Conservation (phyloP, 768 basidiomycete genomes). For the Amanita molliuscula region DNA sequence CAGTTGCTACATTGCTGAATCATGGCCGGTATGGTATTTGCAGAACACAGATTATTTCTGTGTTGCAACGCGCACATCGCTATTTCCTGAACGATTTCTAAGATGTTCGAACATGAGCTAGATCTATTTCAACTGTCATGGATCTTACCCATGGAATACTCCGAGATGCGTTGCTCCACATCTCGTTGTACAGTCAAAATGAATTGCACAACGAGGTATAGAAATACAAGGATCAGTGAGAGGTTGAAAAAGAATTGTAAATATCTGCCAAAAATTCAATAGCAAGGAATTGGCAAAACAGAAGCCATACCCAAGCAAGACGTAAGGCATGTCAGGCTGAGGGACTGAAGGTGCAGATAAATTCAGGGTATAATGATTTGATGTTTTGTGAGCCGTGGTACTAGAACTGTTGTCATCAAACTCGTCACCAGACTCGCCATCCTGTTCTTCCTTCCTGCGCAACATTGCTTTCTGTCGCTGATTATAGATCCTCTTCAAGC, state of each 20-base stretch:
- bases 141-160: conserved; percentile 76
- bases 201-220: conserved; percentile 81
- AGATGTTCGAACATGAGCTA: neutral
- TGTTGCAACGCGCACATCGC: conserved; percentile 73
- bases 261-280: conserved; percentile 42
- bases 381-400: conserved; percentile 43
- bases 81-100: conserved; percentile 91
- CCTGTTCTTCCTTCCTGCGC: conserved; percentile 17
- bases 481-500: conserved; percentile 53
- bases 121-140: neutral
- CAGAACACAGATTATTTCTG: conserved; percentile 74
- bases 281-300: neutral
- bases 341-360: conserved; percentile 50
- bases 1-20: conserved; percentile 76
- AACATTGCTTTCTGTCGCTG: conserved; percentile 39
- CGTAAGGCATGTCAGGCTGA: conserved; percentile 63
- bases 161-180: conserved; percentile 77
- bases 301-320: conserved; percentile 68
- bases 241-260: conserved; percentile 93
- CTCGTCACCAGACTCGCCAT: conserved; percentile 27
- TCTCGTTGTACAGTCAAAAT: conserved; percentile 86
- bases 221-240: conserved; percentile 68
- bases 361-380: conserved; percentile 79
- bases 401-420: conserved; percentile 33
- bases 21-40: conserved; percentile 79